Evolutionary conservation across 495 filamentous ascomycete species (phyloP).

Genomic region (Hypoxylon rickii): DNA sequence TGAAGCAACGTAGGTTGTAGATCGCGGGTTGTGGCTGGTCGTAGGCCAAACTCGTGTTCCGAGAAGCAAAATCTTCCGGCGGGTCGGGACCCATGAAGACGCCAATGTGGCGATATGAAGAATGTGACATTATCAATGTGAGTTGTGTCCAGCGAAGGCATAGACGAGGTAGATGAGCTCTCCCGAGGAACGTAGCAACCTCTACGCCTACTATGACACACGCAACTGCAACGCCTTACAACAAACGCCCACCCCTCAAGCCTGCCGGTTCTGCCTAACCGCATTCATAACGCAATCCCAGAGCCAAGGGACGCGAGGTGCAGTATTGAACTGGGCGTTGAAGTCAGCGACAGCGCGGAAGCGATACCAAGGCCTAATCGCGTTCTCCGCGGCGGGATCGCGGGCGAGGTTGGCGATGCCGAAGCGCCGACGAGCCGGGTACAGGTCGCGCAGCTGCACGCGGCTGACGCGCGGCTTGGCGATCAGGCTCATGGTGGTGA

Average conservation of each 20-base stretch:
- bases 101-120: no score
- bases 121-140: no score
- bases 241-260: slow-evolving; percentile 2
- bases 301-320: slow-evolving; percentile 11
- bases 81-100: no score
- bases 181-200: no score
- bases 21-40: no score
- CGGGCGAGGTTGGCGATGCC: slow-evolving; percentile 59
- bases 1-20: no score
- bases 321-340: slow-evolving; percentile 31
- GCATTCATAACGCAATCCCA: slow-evolving; percentile 24
- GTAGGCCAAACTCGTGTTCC: no score
- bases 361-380: slow-evolving; percentile 41
- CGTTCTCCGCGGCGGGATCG: slow-evolving; percentile 38
- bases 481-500: slow-evolving; percentile 72
- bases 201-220: no score
- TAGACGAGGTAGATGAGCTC: no score
- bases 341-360: slow-evolving; percentile 44
- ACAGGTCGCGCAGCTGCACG: slow-evolving; percentile 56
- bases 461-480: slow-evolving; percentile 57
- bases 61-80: no score
- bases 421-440: slow-evolving; percentile 43
- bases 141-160: no score
- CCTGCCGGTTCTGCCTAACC: slow-evolving; percentile 3
- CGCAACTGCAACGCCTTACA: no score